A percentile compares a stretch with the other conserved stretches of the same genome.
Conservation (phyloP, 164 flowering plant genomes). For the Piper betle region DNA sequence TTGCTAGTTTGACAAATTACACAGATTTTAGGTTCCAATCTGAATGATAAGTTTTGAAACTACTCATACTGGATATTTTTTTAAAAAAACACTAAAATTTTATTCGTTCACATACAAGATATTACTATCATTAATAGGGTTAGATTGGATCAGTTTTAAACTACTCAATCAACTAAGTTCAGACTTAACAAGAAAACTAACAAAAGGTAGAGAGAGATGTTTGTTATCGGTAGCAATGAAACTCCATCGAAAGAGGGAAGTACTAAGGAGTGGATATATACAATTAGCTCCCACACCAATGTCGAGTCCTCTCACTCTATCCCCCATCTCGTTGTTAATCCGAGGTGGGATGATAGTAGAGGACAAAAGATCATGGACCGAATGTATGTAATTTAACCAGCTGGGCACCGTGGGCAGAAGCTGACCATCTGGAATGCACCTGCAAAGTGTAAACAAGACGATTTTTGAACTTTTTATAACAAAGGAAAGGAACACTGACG, state of each 20-base stretch:
- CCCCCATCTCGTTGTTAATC: conserved; percentile 11
- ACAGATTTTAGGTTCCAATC: too few relatives aligned
- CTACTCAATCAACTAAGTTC: too few relatives aligned
- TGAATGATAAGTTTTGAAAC: too few relatives aligned
- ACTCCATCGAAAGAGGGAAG: conserved; percentile 84
- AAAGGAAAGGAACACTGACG: conserved; percentile 1
- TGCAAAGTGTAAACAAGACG: conserved; percentile 14
- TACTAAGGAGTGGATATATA: conserved; percentile 94
- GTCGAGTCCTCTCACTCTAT: conserved; percentile 64
- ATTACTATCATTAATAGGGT: too few relatives aligned
- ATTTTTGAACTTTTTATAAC: neutral
- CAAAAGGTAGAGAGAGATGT: neutral
- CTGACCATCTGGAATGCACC: conserved; percentile 99
- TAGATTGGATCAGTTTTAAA: too few relatives aligned
- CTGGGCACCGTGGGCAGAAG: conserved; percentile 94
- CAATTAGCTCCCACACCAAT: conserved; percentile 95
- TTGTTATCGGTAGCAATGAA: conserved; percentile 79
- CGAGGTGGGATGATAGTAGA: conserved; percentile 49
- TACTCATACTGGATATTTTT: too few relatives aligned
- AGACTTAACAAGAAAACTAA: neutral
- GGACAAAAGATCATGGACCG: conserved; percentile 79
- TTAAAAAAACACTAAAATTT: too few relatives aligned
- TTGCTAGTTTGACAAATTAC: too few relatives aligned
- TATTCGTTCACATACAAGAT: too few relatives aligned
- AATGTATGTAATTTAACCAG: conserved; percentile 87